Percentiles rank a stretch among this genome's conserved stretches.
Evolutionary conservation across 176 grass and related monocot genomes (phyloP).

Genomic region (Carex scoparia): DNA sequence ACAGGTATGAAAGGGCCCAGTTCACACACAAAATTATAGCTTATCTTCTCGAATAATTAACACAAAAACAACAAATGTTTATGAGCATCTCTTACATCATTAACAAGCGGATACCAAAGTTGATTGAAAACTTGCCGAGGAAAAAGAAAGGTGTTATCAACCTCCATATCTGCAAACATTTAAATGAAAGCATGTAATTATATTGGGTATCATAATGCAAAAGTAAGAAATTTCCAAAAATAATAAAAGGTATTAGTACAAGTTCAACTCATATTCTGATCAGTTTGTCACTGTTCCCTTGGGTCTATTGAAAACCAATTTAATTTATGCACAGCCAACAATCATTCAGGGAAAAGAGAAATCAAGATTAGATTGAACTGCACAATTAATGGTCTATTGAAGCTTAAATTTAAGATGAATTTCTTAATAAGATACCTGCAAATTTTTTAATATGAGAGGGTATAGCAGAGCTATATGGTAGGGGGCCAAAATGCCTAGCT

Average conservation of each 20-base stretch:
- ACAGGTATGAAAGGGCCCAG: background rate
- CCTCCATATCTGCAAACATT: slow-evolving; percentile 63
- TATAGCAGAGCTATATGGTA: slow-evolving; percentile 16
- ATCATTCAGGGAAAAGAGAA: background rate
- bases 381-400: background rate
- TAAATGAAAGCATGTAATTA: slow-evolving; percentile 15
- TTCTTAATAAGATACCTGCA: slow-evolving; percentile 46
- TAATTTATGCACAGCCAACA: background rate
- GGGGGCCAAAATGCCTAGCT: slow-evolving; percentile 27
- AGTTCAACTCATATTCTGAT: background rate
- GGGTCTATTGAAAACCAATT: background rate
- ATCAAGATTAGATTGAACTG: background rate
- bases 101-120: slow-evolving; percentile 84
- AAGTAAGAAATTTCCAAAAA: background rate
- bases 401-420: slow-evolving; percentile 6
- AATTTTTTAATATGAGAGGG: slow-evolving; percentile 41
- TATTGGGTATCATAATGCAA: slow-evolving; percentile 5
- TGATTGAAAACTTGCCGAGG: slow-evolving; percentile 73
- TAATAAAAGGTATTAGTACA: background rate
- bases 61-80: background rate
- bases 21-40: background rate
- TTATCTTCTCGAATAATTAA: background rate
- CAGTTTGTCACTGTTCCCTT: background rate
- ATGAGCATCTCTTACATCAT: slow-evolving; percentile 67
- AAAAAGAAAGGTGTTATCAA: slow-evolving; percentile 73